phyloP scores from a whole-genome alignment of 2,329 filamentous ascomycete species.

The Colletotrichum sp. region DNA sequence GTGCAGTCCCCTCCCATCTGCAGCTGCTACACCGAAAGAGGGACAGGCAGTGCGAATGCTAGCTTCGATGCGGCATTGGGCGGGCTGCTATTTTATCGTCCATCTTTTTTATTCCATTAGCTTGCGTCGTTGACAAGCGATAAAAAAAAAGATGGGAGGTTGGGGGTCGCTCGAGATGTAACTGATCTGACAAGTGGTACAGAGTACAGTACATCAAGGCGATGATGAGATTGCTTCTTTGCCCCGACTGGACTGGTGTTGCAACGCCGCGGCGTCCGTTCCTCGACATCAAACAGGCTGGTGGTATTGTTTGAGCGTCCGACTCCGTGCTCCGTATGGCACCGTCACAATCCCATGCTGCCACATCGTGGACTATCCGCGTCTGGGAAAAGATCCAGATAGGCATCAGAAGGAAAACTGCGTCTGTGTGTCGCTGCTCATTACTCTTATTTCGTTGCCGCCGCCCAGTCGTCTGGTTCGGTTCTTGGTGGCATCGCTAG shows the following conservation, averaged over 20 bases:
- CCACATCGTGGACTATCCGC: background rate
- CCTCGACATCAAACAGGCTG: background rate
- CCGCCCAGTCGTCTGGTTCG: background rate
- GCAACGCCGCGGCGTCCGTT: background rate
- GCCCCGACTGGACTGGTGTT: background rate
- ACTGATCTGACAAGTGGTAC: background rate
- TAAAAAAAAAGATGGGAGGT: background rate
- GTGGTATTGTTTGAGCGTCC: background rate
- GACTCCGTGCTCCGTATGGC: background rate
- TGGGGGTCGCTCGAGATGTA: background rate
- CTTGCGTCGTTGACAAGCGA: too few relatives aligned
- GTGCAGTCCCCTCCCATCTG: background rate
- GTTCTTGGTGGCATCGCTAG: background rate
- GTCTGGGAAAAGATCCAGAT: background rate
- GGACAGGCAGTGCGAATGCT: background rate
- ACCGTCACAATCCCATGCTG: background rate
- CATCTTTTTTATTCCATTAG: background rate
- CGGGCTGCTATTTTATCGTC: background rate
- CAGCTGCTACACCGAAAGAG: background rate
- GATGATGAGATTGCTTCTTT: background rate
- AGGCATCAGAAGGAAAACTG: background rate
- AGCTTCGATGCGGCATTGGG: background rate
- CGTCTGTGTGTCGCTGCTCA: background rate
- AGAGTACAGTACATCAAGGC: background rate
- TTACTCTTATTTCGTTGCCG: background rate